Base-by-base conservation (phyloP, 192 early-diverging fungal species). In the Linnemannia exigua region DNA sequence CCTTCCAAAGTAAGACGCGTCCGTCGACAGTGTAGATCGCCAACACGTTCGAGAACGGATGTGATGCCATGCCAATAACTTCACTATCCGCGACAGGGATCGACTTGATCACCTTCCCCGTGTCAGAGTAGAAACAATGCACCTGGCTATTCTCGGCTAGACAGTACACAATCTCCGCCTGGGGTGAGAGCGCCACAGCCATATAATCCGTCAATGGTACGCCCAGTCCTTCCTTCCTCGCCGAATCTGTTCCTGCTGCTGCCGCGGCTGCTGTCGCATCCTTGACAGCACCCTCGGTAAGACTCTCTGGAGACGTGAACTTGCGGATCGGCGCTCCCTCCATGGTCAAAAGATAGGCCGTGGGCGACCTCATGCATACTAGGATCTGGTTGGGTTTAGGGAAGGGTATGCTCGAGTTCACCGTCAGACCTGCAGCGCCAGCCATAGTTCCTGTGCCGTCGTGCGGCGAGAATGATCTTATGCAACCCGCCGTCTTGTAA, bases 1-100 rank as follows among this genome's bases (percentile, higher is more conserved):
- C 89, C 80, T 92, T 93, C 82, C 92, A 93, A 20, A 95, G 81
- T 22, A 91, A 79, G 14, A 94, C 88, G 79, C 90, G 82, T 20
- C 96, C 95, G 82, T 93, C 89, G 52, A 96, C 95, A 19, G 89
- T 90, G 76, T 92, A 91, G 16, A 92, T 77, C 2, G 94, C 95
- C 50, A 96, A 22, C 48, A 97, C 91, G 81, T 97, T 99, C 16
- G 96, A 89, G 38, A 91, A 93, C 22, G 98, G 98, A 89, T 99
- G 98, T 44, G 92, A 87, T 1, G 90, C 89, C 52, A 98, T 89
- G 3, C 96, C 96, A 76, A 95, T 92, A 0, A 98, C 90, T 66
- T 97, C 96, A 0, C 89, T 77, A 17, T 94, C 93, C 0, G 91
- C 88, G 2, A 85, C 93, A 89, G 82, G 54, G 79, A 75, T 70